Conservation (phyloP, 495 filamentous ascomycete genomes). For the Symbiotaphrina buchneri region DNA sequence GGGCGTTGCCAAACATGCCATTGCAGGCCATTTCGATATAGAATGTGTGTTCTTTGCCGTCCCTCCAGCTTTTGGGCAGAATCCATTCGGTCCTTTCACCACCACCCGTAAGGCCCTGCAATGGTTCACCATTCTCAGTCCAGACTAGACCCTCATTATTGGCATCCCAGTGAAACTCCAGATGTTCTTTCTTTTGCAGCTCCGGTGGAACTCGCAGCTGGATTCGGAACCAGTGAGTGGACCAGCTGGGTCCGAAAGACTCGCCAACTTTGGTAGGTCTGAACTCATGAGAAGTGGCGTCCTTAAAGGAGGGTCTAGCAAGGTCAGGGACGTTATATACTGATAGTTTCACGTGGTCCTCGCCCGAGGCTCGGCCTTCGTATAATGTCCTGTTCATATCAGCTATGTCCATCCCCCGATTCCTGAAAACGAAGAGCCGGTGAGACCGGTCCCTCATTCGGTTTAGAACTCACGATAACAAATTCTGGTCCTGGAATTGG, state of each 20-base stretch:
- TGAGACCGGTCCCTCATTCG: background rate
- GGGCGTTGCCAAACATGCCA: constrained; percentile 88
- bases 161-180: constrained; percentile 92
- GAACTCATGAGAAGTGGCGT: constrained; percentile 67
- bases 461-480: constrained; percentile 30
- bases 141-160: constrained; percentile 84
- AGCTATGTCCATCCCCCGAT: constrained; percentile 1
- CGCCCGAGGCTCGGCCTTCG: constrained; percentile 46
- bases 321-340: constrained; percentile 70
- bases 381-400: constrained; percentile 35
- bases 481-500: constrained; percentile 59
- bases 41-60: constrained; percentile 69
- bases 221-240: constrained; percentile 94
- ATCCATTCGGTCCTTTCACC: constrained; percentile 83
- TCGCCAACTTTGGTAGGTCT: constrained; percentile 49
- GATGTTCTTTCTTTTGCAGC: constrained; percentile 43
- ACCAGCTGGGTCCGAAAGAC: constrained; percentile 85
- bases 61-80: constrained; percentile 52
- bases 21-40: constrained; percentile 99
- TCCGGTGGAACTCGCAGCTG: constrained; percentile 51
- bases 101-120: constrained; percentile 85
- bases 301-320: constrained; percentile 66
- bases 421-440: too few relatives aligned
- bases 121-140: constrained; percentile 63
- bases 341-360: constrained; percentile 60